Percentiles rank a stretch among this genome's conserved stretches.
phyloP scores from a whole-genome alignment of 176 grass and related monocot genomes.

The Alloteropsis semialata region DNA sequence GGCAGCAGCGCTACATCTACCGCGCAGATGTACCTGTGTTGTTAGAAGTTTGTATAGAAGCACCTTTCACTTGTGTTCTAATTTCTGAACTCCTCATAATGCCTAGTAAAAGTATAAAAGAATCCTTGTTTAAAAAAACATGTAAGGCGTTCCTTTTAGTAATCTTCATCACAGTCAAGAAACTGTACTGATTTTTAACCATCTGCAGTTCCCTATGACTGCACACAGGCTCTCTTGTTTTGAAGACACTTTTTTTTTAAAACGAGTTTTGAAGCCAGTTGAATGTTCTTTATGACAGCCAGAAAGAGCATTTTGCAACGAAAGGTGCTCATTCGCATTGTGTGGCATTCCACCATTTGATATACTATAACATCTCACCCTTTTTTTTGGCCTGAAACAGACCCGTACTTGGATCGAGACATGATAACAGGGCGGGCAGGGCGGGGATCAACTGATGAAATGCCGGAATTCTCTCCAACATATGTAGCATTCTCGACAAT shows the following conservation, averaged over 20 bases:
- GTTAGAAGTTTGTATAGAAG: neutral
- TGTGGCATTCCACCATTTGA: no score
- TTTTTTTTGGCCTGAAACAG: constrained; percentile 52
- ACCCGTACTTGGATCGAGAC: constrained; percentile 60
- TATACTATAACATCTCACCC: no score
- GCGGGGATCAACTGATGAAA: constrained; percentile 34
- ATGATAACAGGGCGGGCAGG: constrained; percentile 49
- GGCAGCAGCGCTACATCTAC: neutral
- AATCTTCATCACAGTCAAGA: neutral
- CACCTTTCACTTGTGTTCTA: neutral
- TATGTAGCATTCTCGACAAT: constrained; percentile 59
- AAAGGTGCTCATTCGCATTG: no score
- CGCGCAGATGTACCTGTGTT: neutral
- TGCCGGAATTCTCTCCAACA: constrained; percentile 65
- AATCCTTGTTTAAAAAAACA: neutral
- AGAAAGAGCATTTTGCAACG: neutral
- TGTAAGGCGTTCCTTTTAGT: neutral
- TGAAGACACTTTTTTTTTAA: no score
- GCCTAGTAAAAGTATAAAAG: neutral
- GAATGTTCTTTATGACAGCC: neutral
- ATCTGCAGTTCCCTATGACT: neutral
- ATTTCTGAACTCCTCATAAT: neutral
- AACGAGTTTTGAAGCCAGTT: neutral
- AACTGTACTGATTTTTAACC: neutral
- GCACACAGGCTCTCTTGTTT: neutral